Percentiles rank a stretch among this genome's conserved stretches.
Conservation (phyloP, 2,329 filamentous ascomycete species). For the Aspergillus ustus region DNA sequence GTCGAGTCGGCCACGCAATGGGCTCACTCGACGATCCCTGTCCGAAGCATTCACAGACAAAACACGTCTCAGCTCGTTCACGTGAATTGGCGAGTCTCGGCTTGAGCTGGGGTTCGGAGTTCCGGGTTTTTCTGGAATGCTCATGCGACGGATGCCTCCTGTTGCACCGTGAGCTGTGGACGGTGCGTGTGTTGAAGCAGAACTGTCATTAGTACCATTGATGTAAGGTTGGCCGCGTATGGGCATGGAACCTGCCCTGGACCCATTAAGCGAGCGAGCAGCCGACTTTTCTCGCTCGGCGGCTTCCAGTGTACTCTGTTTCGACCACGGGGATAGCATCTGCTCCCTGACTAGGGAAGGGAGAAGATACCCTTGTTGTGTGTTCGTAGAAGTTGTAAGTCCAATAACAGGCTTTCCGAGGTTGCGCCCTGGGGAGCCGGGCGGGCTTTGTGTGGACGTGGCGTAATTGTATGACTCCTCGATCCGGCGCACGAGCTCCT, state of each 20-base stretch:
- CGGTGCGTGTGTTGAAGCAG: slow-evolving; percentile 33
- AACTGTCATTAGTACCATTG: slow-evolving; percentile 38
- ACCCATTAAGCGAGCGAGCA: slow-evolving; percentile 76
- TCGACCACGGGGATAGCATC: slow-evolving; percentile 79
- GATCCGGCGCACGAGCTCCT: slow-evolving; percentile 74
- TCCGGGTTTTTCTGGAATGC: slow-evolving; percentile 41
- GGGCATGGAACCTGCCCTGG: slow-evolving; percentile 63
- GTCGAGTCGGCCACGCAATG: slow-evolving; percentile 46
- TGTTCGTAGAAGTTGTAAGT: slow-evolving; percentile 43
- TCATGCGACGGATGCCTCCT: slow-evolving; percentile 40
- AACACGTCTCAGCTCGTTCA: slow-evolving; percentile 55
- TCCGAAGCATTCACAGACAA: slow-evolving; percentile 47
- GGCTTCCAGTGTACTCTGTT: slow-evolving; percentile 67
- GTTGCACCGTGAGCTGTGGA: slow-evolving; percentile 30
- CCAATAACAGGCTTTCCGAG: slow-evolving; percentile 67
- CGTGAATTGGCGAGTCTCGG: slow-evolving; percentile 51
- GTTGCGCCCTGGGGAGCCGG: slow-evolving; percentile 69
- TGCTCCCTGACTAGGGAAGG: slow-evolving; percentile 71
- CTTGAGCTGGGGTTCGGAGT: slow-evolving; percentile 45
- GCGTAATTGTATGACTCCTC: slow-evolving; percentile 70
- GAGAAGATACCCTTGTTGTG: slow-evolving; percentile 58
- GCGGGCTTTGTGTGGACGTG: slow-evolving; percentile 66
- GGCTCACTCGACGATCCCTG: slow-evolving; percentile 45
- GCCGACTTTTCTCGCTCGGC: slow-evolving; percentile 70
- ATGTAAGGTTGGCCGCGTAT: slow-evolving; percentile 34